Evolutionary conservation across 768 basidiomycete genomes (phyloP), one percentile per base, ranked within the genome.

Genomic region (Tylopilus rubrobrunneus): DNA sequence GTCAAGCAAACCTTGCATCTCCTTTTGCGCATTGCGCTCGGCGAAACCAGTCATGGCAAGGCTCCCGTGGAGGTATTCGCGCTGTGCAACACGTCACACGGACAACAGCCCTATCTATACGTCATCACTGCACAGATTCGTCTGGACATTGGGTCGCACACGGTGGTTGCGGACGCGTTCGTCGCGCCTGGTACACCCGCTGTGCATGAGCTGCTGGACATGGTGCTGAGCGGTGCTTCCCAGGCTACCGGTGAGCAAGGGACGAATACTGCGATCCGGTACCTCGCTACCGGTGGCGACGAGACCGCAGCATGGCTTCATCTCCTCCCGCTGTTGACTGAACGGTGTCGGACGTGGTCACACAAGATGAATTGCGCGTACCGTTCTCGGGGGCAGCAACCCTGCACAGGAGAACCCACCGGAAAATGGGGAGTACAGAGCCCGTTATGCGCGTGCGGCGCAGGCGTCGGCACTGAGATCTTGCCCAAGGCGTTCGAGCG

Each of bases 271-370:
- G 52, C 51, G 3, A 56, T 74, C 47, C 28, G 14, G 36, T 40
- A 12, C 47, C 53, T 57, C 8, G 9, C 3, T 15, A 65, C 65
- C 1, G 51, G 58, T 8, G 47, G 51, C 11, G 51, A 63, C 39
- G 62, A 67, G 40, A 47, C 60, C 7, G 54, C 48, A 19, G 72
- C 71, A 1, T 85, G 81, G 83, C 76, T 74, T 56, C 73, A 76
- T 45, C 71, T 83, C 33, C 64, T 84, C 3, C 82, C 82, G 7
- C 72, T 70, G 5, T 61, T 81, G 43, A 77, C 71, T 0, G 83
- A 85, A 60, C 76, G 79, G 15, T 82, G 81, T 54, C 76, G 81
- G 29, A 71, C 68, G 2, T 84, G 82, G 82, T 53, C 67, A 6
- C 84, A 85, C 81, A 80, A 60, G 25, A 44, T 28, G 65, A 62